These are phyloP conservation scores for Vanrija sp. DNA, from an alignment of 1,284 basidiomycete species.

Conservation along the genomic window DNA sequence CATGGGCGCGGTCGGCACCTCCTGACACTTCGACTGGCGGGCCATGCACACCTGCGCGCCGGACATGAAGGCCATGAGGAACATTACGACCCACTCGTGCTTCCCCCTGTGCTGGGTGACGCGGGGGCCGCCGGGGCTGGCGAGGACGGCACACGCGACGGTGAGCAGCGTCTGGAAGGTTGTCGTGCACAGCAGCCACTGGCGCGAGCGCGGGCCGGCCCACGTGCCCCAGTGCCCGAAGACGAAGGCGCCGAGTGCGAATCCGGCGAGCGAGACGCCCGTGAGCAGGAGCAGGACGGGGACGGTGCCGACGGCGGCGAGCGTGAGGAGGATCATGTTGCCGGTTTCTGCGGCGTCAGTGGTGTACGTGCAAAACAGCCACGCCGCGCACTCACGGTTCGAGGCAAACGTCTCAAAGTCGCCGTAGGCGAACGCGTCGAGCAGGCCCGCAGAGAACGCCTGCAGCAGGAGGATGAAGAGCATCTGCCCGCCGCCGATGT, in stretches of 20 bases:
- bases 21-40: constrained; percentile 25
- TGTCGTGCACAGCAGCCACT: constrained; percentile 29
- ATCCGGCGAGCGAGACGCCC: constrained; percentile 33
- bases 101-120: constrained; percentile 16
- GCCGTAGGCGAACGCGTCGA: constrained; percentile 43
- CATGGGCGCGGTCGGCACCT: constrained; percentile 38
- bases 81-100: constrained; percentile 35
- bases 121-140: constrained; percentile 22
- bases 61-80: constrained; percentile 37
- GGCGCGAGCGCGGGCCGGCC: constrained; percentile 24
- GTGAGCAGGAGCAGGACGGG: constrained; percentile 27
- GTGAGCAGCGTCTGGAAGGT: constrained; percentile 24
- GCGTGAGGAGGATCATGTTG: constrained; percentile 43
- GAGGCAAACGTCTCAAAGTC: constrained; percentile 43
- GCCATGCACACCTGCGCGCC: constrained; percentile 42
- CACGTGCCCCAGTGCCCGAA: constrained; percentile 32
- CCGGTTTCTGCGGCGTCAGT: constrained; percentile 25
- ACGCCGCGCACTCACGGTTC: constrained; percentile 33
- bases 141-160: constrained; percentile 23
- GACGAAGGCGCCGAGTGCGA: constrained; percentile 27
- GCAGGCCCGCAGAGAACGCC: constrained; percentile 31
- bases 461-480: constrained; percentile 30
- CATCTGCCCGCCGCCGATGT: background rate
- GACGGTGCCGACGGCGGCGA: constrained; percentile 27
- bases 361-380: too few relatives aligned